Evolutionary conservation across 169 alveolate species (phyloP).

Genomic region (Cyclospora cayetanensis): DNA sequence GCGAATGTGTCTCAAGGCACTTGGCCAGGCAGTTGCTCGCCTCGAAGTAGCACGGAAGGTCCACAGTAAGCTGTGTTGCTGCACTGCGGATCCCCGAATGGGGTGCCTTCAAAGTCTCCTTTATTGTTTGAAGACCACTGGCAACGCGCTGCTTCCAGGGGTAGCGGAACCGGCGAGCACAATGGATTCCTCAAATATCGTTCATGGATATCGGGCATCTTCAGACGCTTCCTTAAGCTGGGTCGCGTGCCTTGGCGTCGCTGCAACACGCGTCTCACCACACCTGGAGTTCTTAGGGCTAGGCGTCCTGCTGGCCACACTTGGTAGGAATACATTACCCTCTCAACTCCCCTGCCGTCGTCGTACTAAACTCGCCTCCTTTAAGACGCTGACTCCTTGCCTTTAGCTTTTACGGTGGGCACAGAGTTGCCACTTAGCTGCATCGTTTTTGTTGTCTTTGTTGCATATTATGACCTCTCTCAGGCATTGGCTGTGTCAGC

Average conservation of each 20-base stretch:
- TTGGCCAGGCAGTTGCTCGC: background rate
- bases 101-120: background rate
- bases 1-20: background rate
- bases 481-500: slow-evolving; percentile 27
- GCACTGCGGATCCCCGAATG: background rate
- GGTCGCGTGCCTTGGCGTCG: background rate
- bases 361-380: too few relatives aligned
- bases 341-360: too few relatives aligned
- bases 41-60: background rate
- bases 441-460: too few relatives aligned
- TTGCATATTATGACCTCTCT: too few relatives aligned
- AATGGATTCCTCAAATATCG: too few relatives aligned
- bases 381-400: too few relatives aligned
- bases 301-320: background rate
- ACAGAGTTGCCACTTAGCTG: too few relatives aligned
- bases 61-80: slow-evolving; percentile 7
- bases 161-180: too few relatives aligned
- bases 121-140: background rate
- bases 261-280: background rate
- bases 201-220: too few relatives aligned
- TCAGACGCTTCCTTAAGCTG: slow-evolving; percentile 15
- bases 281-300: background rate
- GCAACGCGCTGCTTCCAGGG: background rate
- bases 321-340: too few relatives aligned
- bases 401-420: too few relatives aligned